Base-by-base conservation (phyloP, 2,329 filamentous ascomycete genomes). In the Alternaria novae-zelandiae region DNA sequence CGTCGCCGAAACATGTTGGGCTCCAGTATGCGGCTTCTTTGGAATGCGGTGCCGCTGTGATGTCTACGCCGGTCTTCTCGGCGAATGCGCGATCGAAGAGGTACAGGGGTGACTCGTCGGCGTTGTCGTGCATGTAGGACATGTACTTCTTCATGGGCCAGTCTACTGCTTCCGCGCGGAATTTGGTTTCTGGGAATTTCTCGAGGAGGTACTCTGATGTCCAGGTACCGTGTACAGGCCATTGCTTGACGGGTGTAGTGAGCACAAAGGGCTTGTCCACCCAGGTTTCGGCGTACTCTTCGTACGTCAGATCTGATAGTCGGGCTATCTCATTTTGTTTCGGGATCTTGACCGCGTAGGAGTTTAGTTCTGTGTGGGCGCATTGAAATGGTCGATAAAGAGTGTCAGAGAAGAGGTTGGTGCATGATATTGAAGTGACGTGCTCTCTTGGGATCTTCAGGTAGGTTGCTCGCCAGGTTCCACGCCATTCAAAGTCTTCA, bases 151-250 rank as follows among this genome's bases (percentile, higher is more conserved):
- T 83, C 66, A 97, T 87, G 0, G 90, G 88, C 95, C 95, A 98
- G 81, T 97, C 93, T 6, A 98, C 94, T 0, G 94, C 91, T 84
- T 98, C 96, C 10, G 95, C 95, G 44, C 93, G 89, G 80, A 98
- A 97, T 54, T 87, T 85, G 3, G 90, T 86, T 54, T 89, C 81
- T 1, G 85, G 83, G 76, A 94, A 93, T 64, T 84, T 83, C n/a
- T 83, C 73, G 1, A 91, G 82, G 1, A 98, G 84, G 10, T 81
- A 81, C n/a, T 90, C 85, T 11, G 91, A 86, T 4, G 87, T 90
- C 95, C 95, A 98, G 26, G 86, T 83, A 41, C 85, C 84, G 79
- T 87, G 94, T 1, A 90, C 89, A 2, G 92, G 92, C 95, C 96
- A 98, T 65, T 87, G 78, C 73, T 89, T 91, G 63, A 97, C 91